These are phyloP conservation scores for Sutorius australiensis DNA, from an alignment of 768 basidiomycete species.

Conservation along the genomic window DNA sequence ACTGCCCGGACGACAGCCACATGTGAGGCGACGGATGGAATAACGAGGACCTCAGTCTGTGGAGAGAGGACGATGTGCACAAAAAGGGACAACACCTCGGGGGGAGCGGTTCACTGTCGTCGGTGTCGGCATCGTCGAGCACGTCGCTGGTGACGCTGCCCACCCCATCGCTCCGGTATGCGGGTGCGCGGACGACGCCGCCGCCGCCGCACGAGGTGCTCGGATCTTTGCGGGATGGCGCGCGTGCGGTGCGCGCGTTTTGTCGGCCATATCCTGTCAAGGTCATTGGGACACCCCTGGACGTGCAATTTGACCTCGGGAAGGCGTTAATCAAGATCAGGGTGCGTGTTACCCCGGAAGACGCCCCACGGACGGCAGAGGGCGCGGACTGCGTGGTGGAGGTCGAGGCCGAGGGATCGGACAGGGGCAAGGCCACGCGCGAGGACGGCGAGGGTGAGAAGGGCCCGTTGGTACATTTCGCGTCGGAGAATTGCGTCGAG, in stretches of 20 bases:
- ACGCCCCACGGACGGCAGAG: constrained; percentile 32
- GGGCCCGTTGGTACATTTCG: constrained; percentile 83
- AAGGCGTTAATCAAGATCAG: constrained; percentile 68
- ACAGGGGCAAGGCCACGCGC: constrained; percentile 8
- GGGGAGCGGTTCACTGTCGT: not conserved
- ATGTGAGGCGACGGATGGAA: constrained; percentile 97
- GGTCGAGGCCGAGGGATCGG: not conserved
- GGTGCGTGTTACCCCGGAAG: constrained; percentile 59
- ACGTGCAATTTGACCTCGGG: constrained; percentile 73
- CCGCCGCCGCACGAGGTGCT: constrained; percentile 22
- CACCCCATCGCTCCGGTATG: constrained; percentile 16
- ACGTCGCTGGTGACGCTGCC: constrained; percentile 20
- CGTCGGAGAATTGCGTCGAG: constrained; percentile 37
- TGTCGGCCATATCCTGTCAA: constrained; percentile 78
- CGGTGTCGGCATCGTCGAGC: constrained; percentile 17
- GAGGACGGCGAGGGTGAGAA: constrained; percentile 22
- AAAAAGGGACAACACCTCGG: too few relatives aligned
- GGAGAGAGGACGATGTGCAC: constrained; percentile 70
- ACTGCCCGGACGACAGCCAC: constrained; percentile 78
- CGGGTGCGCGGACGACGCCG: not conserved
- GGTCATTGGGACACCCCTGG: constrained; percentile 61
- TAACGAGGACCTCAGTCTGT: constrained; percentile 89
- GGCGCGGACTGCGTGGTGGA: not conserved
- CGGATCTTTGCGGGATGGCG: constrained; percentile 79
- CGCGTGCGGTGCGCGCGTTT: constrained; percentile 82